Percentiles rank a stretch among this genome's conserved stretches.
Conservation (phyloP, 768 basidiomycete genomes). For the Fomitopsis serialis region DNA sequence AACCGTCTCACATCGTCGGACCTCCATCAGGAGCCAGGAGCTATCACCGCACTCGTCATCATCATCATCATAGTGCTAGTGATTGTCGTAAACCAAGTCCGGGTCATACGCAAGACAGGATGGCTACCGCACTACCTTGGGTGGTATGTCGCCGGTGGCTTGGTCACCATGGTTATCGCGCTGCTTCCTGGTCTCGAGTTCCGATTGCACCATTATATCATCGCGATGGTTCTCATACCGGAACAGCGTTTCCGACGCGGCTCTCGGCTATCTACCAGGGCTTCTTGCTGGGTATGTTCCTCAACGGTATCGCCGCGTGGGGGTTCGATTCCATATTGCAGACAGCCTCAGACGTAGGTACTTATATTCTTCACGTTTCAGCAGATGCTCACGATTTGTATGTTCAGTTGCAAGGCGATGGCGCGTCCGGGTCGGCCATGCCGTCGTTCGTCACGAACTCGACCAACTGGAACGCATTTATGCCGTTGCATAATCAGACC, state of each 20-base stretch:
- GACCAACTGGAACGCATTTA: conserved; percentile 52
- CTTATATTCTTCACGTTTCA: background rate
- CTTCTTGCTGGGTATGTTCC: conserved; percentile 75
- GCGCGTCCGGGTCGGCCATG: conserved; percentile 58
- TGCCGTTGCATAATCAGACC: conserved; percentile 36
- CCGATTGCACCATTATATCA: conserved; percentile 80
- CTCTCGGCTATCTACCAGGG: conserved; percentile 78
- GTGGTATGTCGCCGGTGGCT: conserved; percentile 68
- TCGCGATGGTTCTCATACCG: conserved; percentile 72
- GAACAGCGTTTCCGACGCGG: conserved; percentile 77
- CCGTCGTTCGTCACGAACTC: conserved; percentile 74
- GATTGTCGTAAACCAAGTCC: conserved; percentile 66
- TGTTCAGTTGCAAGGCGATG: conserved; percentile 66
- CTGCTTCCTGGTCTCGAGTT: conserved; percentile 64
- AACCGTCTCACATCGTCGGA: conserved; percentile 69
- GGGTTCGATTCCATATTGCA: conserved; percentile 78
- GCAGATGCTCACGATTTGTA: background rate
- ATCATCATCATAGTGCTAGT: conserved; percentile 56
- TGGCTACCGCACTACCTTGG: conserved; percentile 73
- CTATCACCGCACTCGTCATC: conserved; percentile 61
- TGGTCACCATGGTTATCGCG: conserved; percentile 61
- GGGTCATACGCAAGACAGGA: conserved; percentile 82
- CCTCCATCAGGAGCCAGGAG: conserved; percentile 59
- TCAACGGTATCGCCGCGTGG: conserved; percentile 75
- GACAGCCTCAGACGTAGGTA: conserved; percentile 60